Evolutionary conservation across 805 yeast species (phyloP).

Genomic region (Ogataea trehaloabstinens): DNA sequence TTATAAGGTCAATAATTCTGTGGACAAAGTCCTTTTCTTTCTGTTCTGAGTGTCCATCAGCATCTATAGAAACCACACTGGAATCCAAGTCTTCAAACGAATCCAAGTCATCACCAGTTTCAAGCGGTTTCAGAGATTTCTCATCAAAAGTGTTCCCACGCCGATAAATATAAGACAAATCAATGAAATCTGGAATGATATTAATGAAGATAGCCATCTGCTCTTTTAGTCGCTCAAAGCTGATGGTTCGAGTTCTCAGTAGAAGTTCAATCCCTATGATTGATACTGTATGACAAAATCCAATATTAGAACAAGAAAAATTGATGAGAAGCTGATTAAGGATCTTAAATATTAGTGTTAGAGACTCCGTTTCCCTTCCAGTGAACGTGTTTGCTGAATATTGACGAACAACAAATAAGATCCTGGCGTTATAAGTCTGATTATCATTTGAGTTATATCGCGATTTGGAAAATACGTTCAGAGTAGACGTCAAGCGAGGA

Average conservation of each 20-base stretch:
- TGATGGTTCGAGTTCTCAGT: conserved; percentile 37
- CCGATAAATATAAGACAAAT: background rate
- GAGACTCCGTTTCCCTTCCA: conserved; percentile 25
- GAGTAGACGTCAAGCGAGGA: conserved; percentile 19
- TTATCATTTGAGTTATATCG: background rate
- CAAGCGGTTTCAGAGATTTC: background rate
- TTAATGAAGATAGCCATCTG: conserved; percentile 47
- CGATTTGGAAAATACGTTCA: conserved; percentile 7
- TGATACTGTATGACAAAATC: conserved; percentile 37
- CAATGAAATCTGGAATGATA: conserved; percentile 37
- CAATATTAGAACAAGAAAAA: conserved; percentile 40
- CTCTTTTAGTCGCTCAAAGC: conserved; percentile 39
- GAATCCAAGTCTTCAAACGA: background rate
- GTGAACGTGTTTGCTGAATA: conserved; percentile 18
- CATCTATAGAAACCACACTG: background rate
- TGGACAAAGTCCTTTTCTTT: background rate
- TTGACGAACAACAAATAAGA: conserved; percentile 12
- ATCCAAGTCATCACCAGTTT: background rate
- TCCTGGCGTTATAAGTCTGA: background rate
- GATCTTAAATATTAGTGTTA: conserved; percentile 37
- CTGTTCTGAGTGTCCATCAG: background rate
- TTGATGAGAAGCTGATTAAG: conserved; percentile 44
- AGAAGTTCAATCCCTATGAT: conserved; percentile 38
- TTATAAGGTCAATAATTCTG: background rate
- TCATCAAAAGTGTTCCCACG: background rate